Evolutionary conservation across 768 basidiomycete genomes (phyloP).

Genomic region (Mycena floridula): DNA sequence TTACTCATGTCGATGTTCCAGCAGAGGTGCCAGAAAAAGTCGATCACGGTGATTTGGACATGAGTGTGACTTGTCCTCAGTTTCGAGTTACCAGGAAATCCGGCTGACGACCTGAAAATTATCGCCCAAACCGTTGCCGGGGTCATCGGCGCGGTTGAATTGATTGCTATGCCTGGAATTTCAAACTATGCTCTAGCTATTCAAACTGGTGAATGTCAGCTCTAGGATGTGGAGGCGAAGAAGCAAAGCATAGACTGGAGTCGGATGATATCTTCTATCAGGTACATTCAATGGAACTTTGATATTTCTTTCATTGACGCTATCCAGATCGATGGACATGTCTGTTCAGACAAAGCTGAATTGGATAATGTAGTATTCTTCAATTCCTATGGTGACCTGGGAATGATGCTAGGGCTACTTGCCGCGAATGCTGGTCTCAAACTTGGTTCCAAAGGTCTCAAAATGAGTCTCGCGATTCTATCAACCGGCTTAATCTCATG

Average conservation of each 20-base stretch:
- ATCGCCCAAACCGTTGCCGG: constrained; percentile 30
- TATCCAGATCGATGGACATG: constrained; percentile 55
- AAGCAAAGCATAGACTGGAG: constrained; percentile 13
- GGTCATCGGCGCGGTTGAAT: constrained; percentile 41
- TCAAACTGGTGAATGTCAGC: constrained; percentile 27
- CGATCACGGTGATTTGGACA: constrained; percentile 67
- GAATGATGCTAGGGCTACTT: constrained; percentile 60
- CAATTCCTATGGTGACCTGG: constrained; percentile 65
- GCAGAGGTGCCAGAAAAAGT: constrained; percentile 58
- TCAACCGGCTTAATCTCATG: not conserved
- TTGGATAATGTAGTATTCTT: constrained; percentile 48
- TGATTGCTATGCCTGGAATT: constrained; percentile 42
- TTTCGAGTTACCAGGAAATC: constrained; percentile 3
- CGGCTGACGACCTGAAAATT: constrained; percentile 18
- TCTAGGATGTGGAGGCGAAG: constrained; percentile 21
- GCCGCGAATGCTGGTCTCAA: constrained; percentile 44
- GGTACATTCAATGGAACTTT: constrained; percentile 13
- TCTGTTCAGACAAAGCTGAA: constrained; percentile 45
- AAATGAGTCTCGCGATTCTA: constrained; percentile 13
- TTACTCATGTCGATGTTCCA: constrained; percentile 47
- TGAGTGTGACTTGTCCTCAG: constrained; percentile 49
- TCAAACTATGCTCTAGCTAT: constrained; percentile 59
- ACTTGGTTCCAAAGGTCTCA: constrained; percentile 50
- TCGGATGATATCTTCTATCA: constrained; percentile 35
- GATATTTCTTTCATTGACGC: not conserved